Evolutionary conservation across 1,284 basidiomycete species (phyloP), one percentile per base, ranked within the genome.

Genomic region (Boletus semigastroideus): DNA sequence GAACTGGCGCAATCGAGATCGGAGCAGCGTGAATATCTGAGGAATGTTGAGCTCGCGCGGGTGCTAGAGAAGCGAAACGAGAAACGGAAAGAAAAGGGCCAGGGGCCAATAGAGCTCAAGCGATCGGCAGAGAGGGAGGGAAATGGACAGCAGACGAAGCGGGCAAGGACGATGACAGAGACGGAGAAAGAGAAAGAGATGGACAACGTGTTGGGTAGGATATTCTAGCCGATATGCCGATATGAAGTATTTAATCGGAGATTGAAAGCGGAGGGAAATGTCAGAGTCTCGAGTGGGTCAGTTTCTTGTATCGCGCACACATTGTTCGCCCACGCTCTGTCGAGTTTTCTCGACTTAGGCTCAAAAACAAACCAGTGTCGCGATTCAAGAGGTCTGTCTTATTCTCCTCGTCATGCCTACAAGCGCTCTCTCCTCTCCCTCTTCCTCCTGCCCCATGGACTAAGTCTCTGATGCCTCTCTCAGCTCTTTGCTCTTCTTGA

Each of bases 31-130:
- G 92, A 96, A 52, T 99, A 99, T 72, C 80, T 99, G 51, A 84
- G 82, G 65, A 96, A 98, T 60, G 97, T 99, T 36, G 97, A 98
- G 67, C 82, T 96, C 17, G 95, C 95, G 1, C 83, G 90, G n/a
- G 85, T 96, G 30, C 75, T 95, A 62, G 86, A 90, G 58, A 95
- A 96, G 71, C 87, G 94, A 43, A 83, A 83, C 31, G 85, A 87
- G 57, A 86, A 85, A 67, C 92, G 80, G 64, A 77, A 71, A 49
- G 77, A 78, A 63, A 78, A 74, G 56, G 81, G 78, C 2, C 75
- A 78, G 56, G 75, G 74, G 16, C 71, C 65, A 5, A 11, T 71
- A 10, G 59, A 70, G 31, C 48, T 50, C 36, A 59, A 58, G 56
- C 56, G 58, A 47, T 46, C 17, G 27, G 38, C 42, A 51, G 54